Evolutionary conservation across 805 yeast species (phyloP), one percentile per base, ranked within the genome.

Genomic region (Clavispora fructus): DNA sequence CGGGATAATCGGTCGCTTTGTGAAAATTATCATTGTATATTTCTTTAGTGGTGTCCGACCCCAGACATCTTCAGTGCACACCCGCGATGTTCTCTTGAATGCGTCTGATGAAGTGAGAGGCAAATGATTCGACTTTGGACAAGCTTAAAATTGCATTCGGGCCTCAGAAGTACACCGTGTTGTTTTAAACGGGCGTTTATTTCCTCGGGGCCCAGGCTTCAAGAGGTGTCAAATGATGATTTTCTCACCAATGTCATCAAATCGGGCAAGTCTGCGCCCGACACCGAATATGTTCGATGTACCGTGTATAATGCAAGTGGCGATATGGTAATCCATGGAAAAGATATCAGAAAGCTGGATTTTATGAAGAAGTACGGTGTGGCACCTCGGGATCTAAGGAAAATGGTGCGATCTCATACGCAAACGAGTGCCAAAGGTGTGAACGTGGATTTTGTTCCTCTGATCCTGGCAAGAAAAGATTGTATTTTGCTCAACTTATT

Each of bases 301-400:
- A 72, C 81, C 1, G 71, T 73, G n/a, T 78, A 78, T 55, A 74
- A 78, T 54, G 44, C 53, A 13, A 44, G 57, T 1, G 84, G 84
- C 1, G 62, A 71, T 38, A 67, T 72, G 52, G 58, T 69, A 6
- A 64, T 67, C 17, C 75, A 73, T 39, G 70, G 80, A 8, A 67
- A 75, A 37, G 81, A 75, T 39, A 58, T 71, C 25, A 65, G 68
- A 45, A 67, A 74, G 42, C 62, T 60, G 39, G 74, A 69, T 39
- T 67, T 79, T 43, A 64, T 79, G 57, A 61, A 64, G 43, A 61
- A 63, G 13, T 74, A 78, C 57, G 72, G 74, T 48, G 57, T 79
- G 28, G 69, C 74, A 0, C 77, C 82, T 41, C 78, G 87, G 47
- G 83, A 87, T 30, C 74, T 83, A 25, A 74, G 85, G 60, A 66